Base-by-base conservation (phyloP, 1,139 yeast species). In the Eremothecium sinecaudum region DNA sequence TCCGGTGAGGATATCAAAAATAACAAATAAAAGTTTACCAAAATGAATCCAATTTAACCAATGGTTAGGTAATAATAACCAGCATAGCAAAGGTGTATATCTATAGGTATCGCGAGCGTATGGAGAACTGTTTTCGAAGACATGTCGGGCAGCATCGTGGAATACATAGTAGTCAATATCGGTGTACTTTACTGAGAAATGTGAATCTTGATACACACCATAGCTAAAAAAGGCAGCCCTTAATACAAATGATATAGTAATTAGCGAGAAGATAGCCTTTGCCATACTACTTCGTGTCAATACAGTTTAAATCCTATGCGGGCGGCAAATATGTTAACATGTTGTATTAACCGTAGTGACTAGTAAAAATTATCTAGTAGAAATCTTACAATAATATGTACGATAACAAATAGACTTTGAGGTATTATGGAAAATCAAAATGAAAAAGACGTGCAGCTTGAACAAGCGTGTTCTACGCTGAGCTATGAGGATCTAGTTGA, bases 101-200 rank as follows among this genome's bases (percentile, higher is more conserved):
- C 98, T 62, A 51, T 90, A 90, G 0, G 98, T 90, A 39, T 80
- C 95, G 45, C 98, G 64, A 13, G 58, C 52, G 51, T 82, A 90
- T 1, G 98, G 98, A 0, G 94, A 78, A 39, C 27, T 30, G 1
- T 81, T 80, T 0, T 64, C 38, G 44, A 63, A 62, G n/a, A 84
- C 82, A 50, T 70, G 84, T 28, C 66, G 58, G 2, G 97, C 75
- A 4, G 97, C 97, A 60, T 90, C 97, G 2, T 94, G 75, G 56
- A 90, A 90, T 29, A 90, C 98, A 53, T 76, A 66, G 58, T 90
- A 90, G 59, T 90, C 98, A 31, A 90, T 81, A 51, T 90, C 98
- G 0, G 98, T 90, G 59, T 84, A 90, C 44, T 80, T 76, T 17
- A 87, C 82, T 6, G 75, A 73, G 75, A 83, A 73, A 45, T 74